Base-by-base conservation (phyloP, 208 protist genomes). In the Trypanosoma cruzi region DNA sequence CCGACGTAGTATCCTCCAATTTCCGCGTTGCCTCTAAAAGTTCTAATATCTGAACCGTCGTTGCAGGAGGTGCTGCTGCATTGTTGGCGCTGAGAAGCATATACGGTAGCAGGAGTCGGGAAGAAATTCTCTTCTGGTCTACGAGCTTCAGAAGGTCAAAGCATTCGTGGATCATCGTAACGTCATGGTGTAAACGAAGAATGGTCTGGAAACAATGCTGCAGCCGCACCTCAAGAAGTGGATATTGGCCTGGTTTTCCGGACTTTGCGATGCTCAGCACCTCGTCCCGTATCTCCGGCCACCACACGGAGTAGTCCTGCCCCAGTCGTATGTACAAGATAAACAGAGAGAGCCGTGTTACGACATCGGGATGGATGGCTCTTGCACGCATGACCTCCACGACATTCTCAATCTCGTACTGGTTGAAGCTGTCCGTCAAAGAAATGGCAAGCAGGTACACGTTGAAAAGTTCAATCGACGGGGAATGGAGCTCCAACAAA, bases 341-440 rank as follows among this genome's bases (percentile, higher is more conserved):
- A 32, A 94, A 87, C 58, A 96, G 68, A 26, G 87, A 96, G 42
- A 96, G 64, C 62, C 83, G 74, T 22, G 91, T 94, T 31, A 96
- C 85, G 2, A 92, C 53, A 67, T 94, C 85, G 24, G 88, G 85
- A 20, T 66, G 54, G 32, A 88, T 74, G 6, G 65, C 63, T 49
- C 84, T 82, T 13, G 67, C 66, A 18, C 75, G 80, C 86, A 94
- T 90, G 34, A 84, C 56, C 40, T 93, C 81, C 34, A 90, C 84
- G 49, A 91, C 73, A 63, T 96, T 93, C 54, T 94, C 86, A 65
- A 96, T 84, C 75, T 96, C 91, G 64, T 93, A 81, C 62, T 88
- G 77, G 54, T 92, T 93, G 67, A 92, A 96, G 10, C 86, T 92
- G 68, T 96, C 91, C 1, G 83, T 93, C 71, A 92, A 85, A 40